phyloP scores from a whole-genome alignment of 148 eudicot genomes.

The Tetragonia tetragonoides region DNA sequence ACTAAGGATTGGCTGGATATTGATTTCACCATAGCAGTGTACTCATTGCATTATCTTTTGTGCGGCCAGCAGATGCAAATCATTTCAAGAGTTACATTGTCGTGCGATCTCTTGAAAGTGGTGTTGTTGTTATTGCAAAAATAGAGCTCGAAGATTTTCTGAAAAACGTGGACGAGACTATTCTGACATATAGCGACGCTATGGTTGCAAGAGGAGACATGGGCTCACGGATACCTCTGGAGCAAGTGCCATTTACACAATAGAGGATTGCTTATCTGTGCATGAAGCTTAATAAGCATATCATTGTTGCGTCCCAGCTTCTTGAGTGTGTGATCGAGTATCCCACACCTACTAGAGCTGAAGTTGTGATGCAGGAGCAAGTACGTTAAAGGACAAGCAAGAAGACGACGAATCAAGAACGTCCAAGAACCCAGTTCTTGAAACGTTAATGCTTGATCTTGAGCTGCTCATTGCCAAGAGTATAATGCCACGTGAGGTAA shows the following conservation, averaged over 20 bases:
- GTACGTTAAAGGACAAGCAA: too few relatives aligned
- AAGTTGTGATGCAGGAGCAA: too few relatives aligned
- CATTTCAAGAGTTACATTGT: constrained; percentile 36
- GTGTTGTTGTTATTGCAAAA: constrained; percentile 79
- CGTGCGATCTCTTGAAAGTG: constrained; percentile 38
- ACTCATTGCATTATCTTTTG: constrained; percentile 38
- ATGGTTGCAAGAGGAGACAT: constrained; percentile 99
- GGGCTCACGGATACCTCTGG: constrained; percentile 96
- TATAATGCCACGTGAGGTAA: too few relatives aligned
- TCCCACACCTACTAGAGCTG: constrained; percentile 97
- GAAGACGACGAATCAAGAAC: too few relatives aligned
- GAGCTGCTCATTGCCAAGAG: too few relatives aligned
- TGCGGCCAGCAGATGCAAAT: constrained; percentile 33
- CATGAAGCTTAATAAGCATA: constrained; percentile 78
- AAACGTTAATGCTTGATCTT: too few relatives aligned
- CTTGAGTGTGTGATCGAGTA: constrained; percentile 97
- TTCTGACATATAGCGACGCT: constrained; percentile 84
- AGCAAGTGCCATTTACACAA: constrained; percentile 92
- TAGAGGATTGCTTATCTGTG: constrained; percentile 82
- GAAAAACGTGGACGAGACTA: constrained; percentile 83
- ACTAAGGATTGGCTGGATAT: constrained; percentile 44
- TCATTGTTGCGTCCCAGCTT: constrained; percentile 93
- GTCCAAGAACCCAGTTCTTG: too few relatives aligned
- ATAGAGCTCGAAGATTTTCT: constrained; percentile 92
- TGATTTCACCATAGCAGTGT: constrained; percentile 35